Percentiles rank a stretch among this genome's conserved stretches.
These are phyloP conservation scores for Stenocarpella maydis DNA, from an alignment of 2,329 filamentous ascomycete genomes.

Conservation along the genomic window DNA sequence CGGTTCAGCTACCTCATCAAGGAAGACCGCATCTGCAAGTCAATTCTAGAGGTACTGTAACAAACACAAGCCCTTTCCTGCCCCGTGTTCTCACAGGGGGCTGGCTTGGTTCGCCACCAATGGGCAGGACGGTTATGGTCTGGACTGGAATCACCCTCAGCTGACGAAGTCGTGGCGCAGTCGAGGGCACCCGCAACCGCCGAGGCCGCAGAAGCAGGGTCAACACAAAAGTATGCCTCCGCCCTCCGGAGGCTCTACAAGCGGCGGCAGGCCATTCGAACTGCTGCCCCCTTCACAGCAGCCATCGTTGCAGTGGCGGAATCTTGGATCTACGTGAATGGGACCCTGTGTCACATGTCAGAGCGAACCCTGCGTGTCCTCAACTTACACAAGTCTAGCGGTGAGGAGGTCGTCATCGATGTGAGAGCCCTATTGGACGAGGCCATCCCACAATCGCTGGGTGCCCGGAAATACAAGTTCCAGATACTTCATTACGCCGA, in stretches of 20 bases:
- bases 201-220: slow-evolving; percentile 45
- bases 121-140: background rate
- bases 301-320: slow-evolving; percentile 67
- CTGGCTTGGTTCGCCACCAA: slow-evolving; percentile 2
- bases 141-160: background rate
- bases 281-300: slow-evolving; percentile 68
- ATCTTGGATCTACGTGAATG: slow-evolving; percentile 68
- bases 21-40: slow-evolving; percentile 64
- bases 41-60: slow-evolving; percentile 62
- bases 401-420: slow-evolving; percentile 64
- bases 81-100: background rate
- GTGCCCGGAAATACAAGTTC: slow-evolving; percentile 54
- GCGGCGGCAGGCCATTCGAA: slow-evolving; percentile 65
- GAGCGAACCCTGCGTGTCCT: slow-evolving; percentile 62
- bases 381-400: slow-evolving; percentile 59
- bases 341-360: slow-evolving; percentile 70
- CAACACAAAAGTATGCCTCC: slow-evolving; percentile 52
- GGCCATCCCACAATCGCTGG: slow-evolving; percentile 47
- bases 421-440: slow-evolving; percentile 52
- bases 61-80: slow-evolving; percentile 32
- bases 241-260: slow-evolving; percentile 69
- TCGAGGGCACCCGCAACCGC: slow-evolving; percentile 43
- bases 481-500: slow-evolving; percentile 64
- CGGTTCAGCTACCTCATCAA: slow-evolving; percentile 59
- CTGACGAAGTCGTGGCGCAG: slow-evolving; percentile 43